Evolutionary conservation across 352 stramenopile species (phyloP).

Genomic region (Phytophthora meadii): DNA sequence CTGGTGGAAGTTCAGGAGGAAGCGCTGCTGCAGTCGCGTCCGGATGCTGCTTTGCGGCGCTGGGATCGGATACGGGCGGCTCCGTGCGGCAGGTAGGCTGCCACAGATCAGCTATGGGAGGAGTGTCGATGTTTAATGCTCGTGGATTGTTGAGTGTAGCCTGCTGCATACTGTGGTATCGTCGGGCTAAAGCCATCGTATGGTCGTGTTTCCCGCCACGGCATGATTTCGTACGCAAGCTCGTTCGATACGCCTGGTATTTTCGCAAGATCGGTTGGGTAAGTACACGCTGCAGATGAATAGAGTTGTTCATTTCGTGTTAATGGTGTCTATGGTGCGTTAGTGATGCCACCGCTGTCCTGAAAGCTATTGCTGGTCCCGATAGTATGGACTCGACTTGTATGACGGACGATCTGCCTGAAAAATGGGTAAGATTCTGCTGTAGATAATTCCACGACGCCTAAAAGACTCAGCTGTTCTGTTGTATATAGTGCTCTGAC

Average conservation of each 20-base stretch:
- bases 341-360: constrained; percentile 80
- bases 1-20: constrained; percentile 95
- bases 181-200: constrained; percentile 98
- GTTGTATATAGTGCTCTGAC: constrained; percentile 39
- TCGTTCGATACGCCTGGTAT: constrained; percentile 97
- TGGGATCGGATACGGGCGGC: constrained; percentile 98
- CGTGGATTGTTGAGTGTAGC: constrained; percentile 37
- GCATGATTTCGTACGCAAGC: constrained; percentile 96
- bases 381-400: constrained; percentile 89
- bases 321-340: constrained; percentile 6
- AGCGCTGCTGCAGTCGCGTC: constrained; percentile 94
- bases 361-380: constrained; percentile 82
- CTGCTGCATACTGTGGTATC: constrained; percentile 95
- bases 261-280: constrained; percentile 88
- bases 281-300: constrained; percentile 9
- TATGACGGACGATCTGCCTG: constrained; percentile 49
- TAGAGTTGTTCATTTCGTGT: background rate
- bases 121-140: no score
- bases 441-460: background rate
- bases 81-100: constrained; percentile 91
- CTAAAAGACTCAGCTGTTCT: constrained; percentile 1
- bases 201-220: constrained; percentile 95
- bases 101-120: background rate
- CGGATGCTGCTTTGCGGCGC: constrained; percentile 91
- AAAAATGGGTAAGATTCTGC: constrained; percentile 61